A percentile compares a stretch with the other conserved stretches of the same genome.
Conservation (phyloP, 1,139 yeast genomes). For the Yarrowia galli region DNA sequence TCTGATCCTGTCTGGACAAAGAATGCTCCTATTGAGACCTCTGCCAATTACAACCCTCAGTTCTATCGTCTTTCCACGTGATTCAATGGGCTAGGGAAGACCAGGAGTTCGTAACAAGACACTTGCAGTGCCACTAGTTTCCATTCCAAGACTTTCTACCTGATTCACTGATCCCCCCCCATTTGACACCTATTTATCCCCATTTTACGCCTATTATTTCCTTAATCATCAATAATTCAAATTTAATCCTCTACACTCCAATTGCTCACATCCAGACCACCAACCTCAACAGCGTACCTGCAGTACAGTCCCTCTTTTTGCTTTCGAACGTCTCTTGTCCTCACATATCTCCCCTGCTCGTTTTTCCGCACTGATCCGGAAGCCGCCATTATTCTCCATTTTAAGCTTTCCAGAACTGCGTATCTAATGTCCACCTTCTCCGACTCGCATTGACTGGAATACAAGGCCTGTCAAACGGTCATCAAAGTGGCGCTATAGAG, state of each 20-base stretch:
- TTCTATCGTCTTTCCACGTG: background rate
- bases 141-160: no score
- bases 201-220: background rate
- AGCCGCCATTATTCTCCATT: background rate
- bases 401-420: background rate
- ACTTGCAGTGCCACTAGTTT: no score
- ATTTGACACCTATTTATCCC: background rate
- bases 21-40: constrained; percentile 11
- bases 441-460: constrained; percentile 9
- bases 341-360: background rate
- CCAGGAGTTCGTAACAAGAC: no score
- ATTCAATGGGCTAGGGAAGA: no score
- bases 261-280: no score
- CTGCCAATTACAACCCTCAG: constrained; percentile 2
- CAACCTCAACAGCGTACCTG: no score
- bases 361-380: background rate
- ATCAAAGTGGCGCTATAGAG: background rate
- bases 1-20: constrained; percentile 6
- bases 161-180: no score
- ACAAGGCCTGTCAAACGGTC: background rate
- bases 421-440: background rate
- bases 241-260: no score
- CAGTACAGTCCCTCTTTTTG: background rate
- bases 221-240: background rate
- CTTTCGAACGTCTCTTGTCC: background rate